These are phyloP conservation scores for Suillus ampliporus DNA, from an alignment of 768 basidiomycete genomes.

Conservation along the genomic window DNA sequence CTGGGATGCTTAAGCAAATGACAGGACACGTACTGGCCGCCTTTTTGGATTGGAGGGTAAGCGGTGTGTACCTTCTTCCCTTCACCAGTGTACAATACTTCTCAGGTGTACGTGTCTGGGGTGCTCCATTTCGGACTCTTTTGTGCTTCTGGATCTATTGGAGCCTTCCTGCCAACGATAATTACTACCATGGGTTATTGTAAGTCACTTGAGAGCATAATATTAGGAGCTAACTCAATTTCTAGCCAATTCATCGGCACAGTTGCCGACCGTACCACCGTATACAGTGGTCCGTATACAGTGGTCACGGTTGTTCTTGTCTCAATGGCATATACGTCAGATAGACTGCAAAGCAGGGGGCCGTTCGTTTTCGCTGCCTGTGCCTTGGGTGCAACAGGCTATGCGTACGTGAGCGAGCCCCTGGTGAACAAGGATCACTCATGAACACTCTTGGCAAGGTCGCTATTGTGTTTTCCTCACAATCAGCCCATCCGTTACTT, in stretches of 20 bases:
- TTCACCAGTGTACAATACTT: background rate
- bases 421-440: conserved; percentile 53
- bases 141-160: conserved; percentile 68
- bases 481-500: conserved; percentile 68
- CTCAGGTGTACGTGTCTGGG: conserved; percentile 53
- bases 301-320: conserved; percentile 62
- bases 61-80: background rate
- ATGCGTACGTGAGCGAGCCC: conserved; percentile 45
- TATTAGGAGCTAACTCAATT: conserved; percentile 26
- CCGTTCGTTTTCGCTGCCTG: conserved; percentile 27
- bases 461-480: conserved; percentile 55
- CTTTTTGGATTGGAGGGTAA: conserved; percentile 68
- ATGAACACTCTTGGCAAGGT: conserved; percentile 38
- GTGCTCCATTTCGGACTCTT: conserved; percentile 74
- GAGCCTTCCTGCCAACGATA: conserved; percentile 78
- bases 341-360: conserved; percentile 61
- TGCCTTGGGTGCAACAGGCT: conserved; percentile 46
- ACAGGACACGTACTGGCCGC: conserved; percentile 61
- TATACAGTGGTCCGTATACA: conserved; percentile 73
- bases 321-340: conserved; percentile 58
- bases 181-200: conserved; percentile 68
- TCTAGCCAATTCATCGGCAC: conserved; percentile 60
- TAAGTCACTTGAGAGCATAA: conserved; percentile 37
- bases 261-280: conserved; percentile 74
- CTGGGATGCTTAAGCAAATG: conserved; percentile 8